Base-by-base conservation (phyloP, 2,329 filamentous ascomycete genomes). In the Akanthomyces lecanii region DNA sequence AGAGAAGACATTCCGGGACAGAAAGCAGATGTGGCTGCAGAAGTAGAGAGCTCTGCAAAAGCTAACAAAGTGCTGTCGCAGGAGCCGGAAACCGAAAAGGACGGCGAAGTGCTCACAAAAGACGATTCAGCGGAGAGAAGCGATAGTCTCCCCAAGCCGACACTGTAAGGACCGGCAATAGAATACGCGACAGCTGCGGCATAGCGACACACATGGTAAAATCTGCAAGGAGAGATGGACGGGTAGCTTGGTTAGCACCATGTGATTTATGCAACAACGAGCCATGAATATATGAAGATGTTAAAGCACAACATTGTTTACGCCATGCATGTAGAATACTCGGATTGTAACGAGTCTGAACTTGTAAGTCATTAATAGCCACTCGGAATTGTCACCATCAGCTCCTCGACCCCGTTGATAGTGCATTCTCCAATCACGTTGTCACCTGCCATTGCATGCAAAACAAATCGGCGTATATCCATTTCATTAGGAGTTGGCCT, bases 401-500 rank as follows among this genome's bases (percentile, higher is more conserved):
- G 53, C 53, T 16, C 23, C 25, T 33, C 14, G 18, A 16, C 25
- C 16, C 10, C 12, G 3, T 40, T 40, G 4, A 28, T 30, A 36
- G 50, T 25, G 52, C 14, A 10, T 10, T 8, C 42, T 21, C 7
- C 21, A n/a, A 11, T 50, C 44, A 58, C 8, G n/a, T 7, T n/a
- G 55, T 47, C 45, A 51, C 21, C 18, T 59, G 12, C n/a, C 47
- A 28, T 25, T 33, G 25, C 21, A 21, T 14, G 23, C 10, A n/a
- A 6, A 52, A 30, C 1, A 6, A 3, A 18, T n/a, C 18, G 58
- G 50, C 48, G 16, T 53, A 23, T 54, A 38, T 47, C 50, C 58
- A 28, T 54, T 61, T 52, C 50, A 21, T 38, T 45, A 47, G 38
- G 40, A 12, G 50, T 54, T 42, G n/a, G 47, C 50, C 48, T 61